Evolutionary conservation across 1,139 yeast genomes (phyloP), one percentile per base, ranked within the genome.

Genomic region (Scheffersomyces parashehatae): DNA sequence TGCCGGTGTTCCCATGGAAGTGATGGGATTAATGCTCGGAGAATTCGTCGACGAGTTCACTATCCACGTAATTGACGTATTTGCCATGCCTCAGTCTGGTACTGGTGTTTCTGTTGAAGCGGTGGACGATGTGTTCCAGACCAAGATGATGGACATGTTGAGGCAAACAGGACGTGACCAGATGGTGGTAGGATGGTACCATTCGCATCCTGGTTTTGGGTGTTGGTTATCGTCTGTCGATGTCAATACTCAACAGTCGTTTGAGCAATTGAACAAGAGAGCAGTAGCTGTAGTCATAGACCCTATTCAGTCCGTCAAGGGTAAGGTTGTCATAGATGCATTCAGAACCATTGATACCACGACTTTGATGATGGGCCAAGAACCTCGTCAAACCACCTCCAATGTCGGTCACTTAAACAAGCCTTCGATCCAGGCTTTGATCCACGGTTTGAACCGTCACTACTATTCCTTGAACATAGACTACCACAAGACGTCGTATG

Each of bases 1-100:
- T 60, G 98, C 99, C 1, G 99, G 99, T 62, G 99, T 95, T 43
- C 99, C 99, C 13, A 95, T 95, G 99, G 99, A 95, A 73, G 99
- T 95, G 40, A 95, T 95, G 99, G 99, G 99, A 3, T 78, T 95
- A 53, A 95, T 95, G 99, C 80, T 95, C 56, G 99, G 99, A 40
- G 98, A 93, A 57, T 91, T 93, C 68, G 96, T 95, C 26, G 99
- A 95, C 65, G 99, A 95, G 50, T 93, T 88, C 68, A 95, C 99
- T 1, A 95, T 95, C 37, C 96, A 91, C 58, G 99, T 93, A 33
- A 90, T 89, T 50, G 99, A 93, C 62, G 99, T 93, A 42, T 93
- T 93, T 76, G 99, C 99, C 47, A 93, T 93, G 99, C 99, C 99
- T 14, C 99, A 93, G 70, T 83, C 89, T 26, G 96, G 99, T 64